phyloP scores from a whole-genome alignment of 2,329 filamentous ascomycete species.

The Pyricularia grisea region DNA sequence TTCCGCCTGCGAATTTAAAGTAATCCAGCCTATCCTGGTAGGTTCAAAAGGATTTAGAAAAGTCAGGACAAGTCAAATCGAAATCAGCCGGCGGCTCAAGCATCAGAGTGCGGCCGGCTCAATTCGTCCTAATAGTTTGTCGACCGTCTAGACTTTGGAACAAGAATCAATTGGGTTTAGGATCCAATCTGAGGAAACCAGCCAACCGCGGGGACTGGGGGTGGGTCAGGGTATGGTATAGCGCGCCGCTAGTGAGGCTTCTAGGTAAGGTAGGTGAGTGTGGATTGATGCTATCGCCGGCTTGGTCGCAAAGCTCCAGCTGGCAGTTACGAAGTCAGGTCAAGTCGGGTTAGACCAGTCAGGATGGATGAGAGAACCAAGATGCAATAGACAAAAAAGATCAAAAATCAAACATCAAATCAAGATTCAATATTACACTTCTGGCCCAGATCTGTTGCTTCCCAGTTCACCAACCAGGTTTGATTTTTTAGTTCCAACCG shows the following conservation, averaged over 20 bases:
- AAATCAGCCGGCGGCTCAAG: neutral
- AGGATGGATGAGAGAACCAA: neutral
- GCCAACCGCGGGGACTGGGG: neutral
- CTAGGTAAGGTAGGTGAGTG: neutral
- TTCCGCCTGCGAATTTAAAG: neutral
- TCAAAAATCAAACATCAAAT: neutral
- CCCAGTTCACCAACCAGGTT: neutral
- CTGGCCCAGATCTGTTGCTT: neutral
- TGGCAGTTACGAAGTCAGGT: neutral
- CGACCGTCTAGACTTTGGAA: neutral
- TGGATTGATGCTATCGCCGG: neutral
- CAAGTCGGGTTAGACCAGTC: neutral
- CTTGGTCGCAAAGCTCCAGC: neutral
- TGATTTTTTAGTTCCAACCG: neutral
- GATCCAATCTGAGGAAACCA: neutral
- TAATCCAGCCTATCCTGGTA: neutral
- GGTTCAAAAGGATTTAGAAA: neutral
- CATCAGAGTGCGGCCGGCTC: neutral
- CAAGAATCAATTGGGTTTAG: neutral
- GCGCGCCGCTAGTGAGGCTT: neutral
- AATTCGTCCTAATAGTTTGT: neutral
- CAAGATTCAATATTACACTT: neutral
- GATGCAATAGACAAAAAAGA: neutral
- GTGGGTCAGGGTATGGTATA: neutral
- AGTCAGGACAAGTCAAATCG: neutral